Base-by-base conservation (phyloP, 805 yeast genomes). In the Starmerella asiatica region DNA sequence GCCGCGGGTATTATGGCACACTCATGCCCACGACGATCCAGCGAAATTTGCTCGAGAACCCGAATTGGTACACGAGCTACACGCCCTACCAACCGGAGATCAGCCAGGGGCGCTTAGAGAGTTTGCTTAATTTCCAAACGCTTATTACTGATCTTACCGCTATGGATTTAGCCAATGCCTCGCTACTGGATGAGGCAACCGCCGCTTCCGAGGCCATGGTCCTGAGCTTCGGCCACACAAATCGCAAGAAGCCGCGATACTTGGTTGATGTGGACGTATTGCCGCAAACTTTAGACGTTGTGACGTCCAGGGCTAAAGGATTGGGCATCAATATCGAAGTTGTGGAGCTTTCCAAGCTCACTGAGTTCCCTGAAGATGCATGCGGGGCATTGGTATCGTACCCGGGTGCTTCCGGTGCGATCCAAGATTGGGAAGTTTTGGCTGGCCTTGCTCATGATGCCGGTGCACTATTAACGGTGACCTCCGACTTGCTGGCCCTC, bases 1-100 rank as follows among this genome's bases (percentile, higher is more conserved):
- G 98, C 46, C 81, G 82, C 58, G 98, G 98, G 30, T 91, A 88
- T 61, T 80, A 83, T 51, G 93, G 93, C 43, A 88, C 97, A 0
- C 67, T 72, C 38, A 65, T 83, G 34, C 98, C 98, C 0, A 79
- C 93, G 1, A 95, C 88, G 27, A 81, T 91, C 51, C 93, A 83
- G 65, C 75, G 98, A 58, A 91, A 91, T 55, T 61, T 91, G 43
- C 65, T 91, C 42, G 98, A 91, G 61, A 75, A 79, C 45, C 98
- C 98, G 5, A 94, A 85, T 57, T 91, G 98, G 98, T 91, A 91
- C 67, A 91, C 98, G 17, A 84, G 96, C 1, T 91, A 91, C 59
- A 91, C 98, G 19, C 98, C 98, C 27, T 91, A 91, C 60, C 98
- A 91, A 64, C 95, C 98, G 1, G 98, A 91, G 60, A 86, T 91